A percentile compares a stretch with the other conserved stretches of the same genome.
Evolutionary conservation across 257 asterid genomes (phyloP).

Genomic region (Petrea volubilis): DNA sequence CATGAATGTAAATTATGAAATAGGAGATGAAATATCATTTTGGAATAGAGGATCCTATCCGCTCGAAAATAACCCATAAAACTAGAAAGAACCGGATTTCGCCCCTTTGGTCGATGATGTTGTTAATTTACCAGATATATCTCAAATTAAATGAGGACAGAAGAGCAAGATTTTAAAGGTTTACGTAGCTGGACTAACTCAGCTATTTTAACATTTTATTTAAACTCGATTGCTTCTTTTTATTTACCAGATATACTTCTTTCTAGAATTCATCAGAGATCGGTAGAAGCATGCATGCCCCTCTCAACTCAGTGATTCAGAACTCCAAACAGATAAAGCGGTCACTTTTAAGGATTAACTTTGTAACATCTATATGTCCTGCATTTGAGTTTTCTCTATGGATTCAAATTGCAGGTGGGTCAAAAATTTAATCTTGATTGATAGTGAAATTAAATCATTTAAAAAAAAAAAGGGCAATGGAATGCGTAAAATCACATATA

Average conservation of each 20-base stretch:
- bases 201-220: neutral
- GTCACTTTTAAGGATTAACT: neutral
- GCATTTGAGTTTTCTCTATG: neutral
- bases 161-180: no score
- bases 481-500: no score
- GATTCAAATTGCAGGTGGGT: neutral
- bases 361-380: neutral
- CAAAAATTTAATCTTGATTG: neutral
- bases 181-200: neutral
- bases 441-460: neutral
- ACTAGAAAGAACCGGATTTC: no score
- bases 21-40: no score
- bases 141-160: neutral
- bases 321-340: neutral
- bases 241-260: no score
- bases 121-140: neutral
- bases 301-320: neutral
- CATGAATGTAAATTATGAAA: no score
- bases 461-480: neutral
- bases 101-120: neutral
- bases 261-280: neutral
- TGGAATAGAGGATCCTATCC: no score
- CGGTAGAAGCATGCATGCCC: neutral
- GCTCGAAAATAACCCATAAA: no score
- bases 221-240: no score